Evolutionary conservation across 495 filamentous ascomycete species (phyloP), one percentile per base, ranked within the genome.

Genomic region (Astrothelium macrocarpum): DNA sequence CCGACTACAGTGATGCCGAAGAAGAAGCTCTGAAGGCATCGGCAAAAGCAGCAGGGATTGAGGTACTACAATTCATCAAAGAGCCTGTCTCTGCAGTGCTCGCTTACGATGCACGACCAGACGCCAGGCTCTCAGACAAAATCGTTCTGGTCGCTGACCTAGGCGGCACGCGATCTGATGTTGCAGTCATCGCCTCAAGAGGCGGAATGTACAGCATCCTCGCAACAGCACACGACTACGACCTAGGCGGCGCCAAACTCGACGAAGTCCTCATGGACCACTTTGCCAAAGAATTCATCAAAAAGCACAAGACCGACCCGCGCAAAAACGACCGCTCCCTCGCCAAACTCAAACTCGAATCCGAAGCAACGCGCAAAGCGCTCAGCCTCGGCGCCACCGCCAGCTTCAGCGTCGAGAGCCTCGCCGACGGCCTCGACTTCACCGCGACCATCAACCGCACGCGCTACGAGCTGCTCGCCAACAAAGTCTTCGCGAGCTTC

Each of bases 211-310:
- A 98, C 82, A 96, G 90, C 58, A 87, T 96, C 67, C 82, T 98
- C 16, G 91, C 95, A 2, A 95, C 93, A 34, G 85, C 86, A 16
- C 94, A 98, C 76, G 94, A 98, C 80, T 96, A 95, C 74, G 90
- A 95, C 71, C 87, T 90, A 64, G 84, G 87, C 59, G 94, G 94
- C 68, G 76, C 82, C 28, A 84, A 89, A 53, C 78, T 98, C 36
- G 94, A 98, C 77, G 82, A 92, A 71, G 85, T 95, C 39, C 81
- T 98, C 56, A 88, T 96, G 68, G 92, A 97, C 73, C 86, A 96
- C 80, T 97, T 97, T 70, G 88, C 94, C 64, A 97, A 98, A 82
- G 94, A 97, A 75, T 98, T 98, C 78, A 80, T 93, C 67, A 97
- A 97, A 84, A 91, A 95, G 79, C 78, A 93, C 75, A 90, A 91